Evolutionary conservation across 2,329 filamentous ascomycete genomes (phyloP).

Genomic region (Peltaster fructicola): DNA sequence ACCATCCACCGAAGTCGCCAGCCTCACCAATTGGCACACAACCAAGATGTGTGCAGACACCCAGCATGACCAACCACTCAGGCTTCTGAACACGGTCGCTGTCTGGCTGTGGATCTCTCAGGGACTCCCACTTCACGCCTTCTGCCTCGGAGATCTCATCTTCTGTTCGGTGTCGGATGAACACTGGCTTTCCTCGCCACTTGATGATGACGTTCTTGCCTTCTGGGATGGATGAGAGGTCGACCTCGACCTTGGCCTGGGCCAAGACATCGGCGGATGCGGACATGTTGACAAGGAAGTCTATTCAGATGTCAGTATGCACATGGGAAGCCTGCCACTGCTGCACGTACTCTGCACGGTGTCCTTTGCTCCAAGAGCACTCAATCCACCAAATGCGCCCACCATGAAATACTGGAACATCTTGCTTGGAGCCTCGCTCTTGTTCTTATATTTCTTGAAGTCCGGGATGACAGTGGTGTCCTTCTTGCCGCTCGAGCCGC

Average conservation of each 20-base stretch:
- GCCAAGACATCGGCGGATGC: constrained; percentile 95
- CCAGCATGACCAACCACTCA: constrained; percentile 98
- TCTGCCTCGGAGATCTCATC: constrained; percentile 92
- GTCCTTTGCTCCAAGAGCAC: constrained; percentile 87
- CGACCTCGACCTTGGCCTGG: constrained; percentile 98
- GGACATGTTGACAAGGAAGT: constrained; percentile 99
- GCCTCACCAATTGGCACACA: constrained; percentile 98
- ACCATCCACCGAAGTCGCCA: constrained; percentile 96
- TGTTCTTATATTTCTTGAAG: constrained; percentile 75
- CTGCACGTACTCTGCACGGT: constrained; percentile 76
- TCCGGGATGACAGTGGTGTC: constrained; percentile 60
- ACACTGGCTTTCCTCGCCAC: constrained; percentile 99
- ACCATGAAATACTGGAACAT: constrained; percentile 98
- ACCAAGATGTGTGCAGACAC: constrained; percentile 97
- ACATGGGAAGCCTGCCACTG: not conserved
- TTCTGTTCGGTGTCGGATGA: constrained; percentile 93
- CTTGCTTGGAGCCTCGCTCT: constrained; percentile 56
- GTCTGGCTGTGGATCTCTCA: constrained; percentile 85
- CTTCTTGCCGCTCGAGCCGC: constrained; percentile 17
- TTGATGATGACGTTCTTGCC: constrained; percentile 99
- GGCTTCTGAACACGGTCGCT: constrained; percentile 91
- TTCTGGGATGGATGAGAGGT: constrained; percentile 81
- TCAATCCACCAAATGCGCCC: constrained; percentile 79
- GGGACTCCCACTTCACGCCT: constrained; percentile 59
- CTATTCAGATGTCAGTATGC: constrained; percentile 31